These are phyloP conservation scores for Corchorus olitorius DNA, from an alignment of 345 rosid species.

Conservation along the genomic window DNA sequence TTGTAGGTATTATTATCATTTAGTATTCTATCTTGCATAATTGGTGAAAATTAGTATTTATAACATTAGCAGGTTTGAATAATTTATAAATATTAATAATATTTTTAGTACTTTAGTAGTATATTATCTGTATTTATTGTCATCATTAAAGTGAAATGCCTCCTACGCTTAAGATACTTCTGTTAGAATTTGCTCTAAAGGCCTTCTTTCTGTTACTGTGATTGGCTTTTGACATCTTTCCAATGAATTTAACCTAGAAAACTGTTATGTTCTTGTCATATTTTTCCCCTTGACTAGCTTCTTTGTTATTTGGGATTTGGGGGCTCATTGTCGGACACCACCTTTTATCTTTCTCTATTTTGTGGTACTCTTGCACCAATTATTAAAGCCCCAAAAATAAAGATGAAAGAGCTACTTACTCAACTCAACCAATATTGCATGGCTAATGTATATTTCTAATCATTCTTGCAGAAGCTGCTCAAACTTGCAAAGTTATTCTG, in stretches of 20 bases:
- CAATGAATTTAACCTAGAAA: neutral
- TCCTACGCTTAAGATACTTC: neutral
- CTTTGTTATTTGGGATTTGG: constrained; percentile 3
- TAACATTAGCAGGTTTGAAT: neutral
- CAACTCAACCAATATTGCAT: neutral
- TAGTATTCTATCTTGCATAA: neutral
- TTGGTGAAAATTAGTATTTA: neutral
- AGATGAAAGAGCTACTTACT: neutral
- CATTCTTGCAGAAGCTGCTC: constrained; percentile 87
- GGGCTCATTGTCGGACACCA: neutral
- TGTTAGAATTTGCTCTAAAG: neutral
- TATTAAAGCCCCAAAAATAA: neutral
- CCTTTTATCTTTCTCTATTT: neutral
- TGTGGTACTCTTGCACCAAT: neutral
- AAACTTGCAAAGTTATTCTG: constrained; percentile 75
- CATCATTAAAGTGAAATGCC: neutral
- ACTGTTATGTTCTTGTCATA: neutral
- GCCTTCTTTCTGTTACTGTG: neutral
- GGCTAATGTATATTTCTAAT: constrained; percentile 34
- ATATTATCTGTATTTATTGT: neutral
- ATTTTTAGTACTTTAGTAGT: neutral
- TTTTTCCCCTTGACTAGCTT: neutral
- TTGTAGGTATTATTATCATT: neutral
- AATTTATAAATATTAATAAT: neutral
- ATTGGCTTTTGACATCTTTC: neutral